Conservation (phyloP, 768 basidiomycete genomes). For the Neoboletus brunneissimus region DNA sequence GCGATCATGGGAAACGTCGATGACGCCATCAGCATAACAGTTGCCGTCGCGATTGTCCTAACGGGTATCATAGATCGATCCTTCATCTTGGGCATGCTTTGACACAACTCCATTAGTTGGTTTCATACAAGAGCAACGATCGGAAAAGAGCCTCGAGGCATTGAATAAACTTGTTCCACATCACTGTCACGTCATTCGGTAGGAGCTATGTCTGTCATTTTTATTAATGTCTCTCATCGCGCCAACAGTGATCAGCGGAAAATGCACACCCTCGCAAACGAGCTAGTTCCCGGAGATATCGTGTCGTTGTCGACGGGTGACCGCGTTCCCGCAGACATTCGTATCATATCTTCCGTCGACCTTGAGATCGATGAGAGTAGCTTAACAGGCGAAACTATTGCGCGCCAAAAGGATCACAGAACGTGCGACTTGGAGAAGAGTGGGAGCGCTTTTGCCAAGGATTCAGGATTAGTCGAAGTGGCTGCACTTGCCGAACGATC, state of each 20-base stretch:
- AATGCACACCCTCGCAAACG: slow-evolving; percentile 86
- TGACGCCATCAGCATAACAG: slow-evolving; percentile 89
- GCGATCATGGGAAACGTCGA: slow-evolving; percentile 94
- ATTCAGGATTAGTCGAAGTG: slow-evolving; percentile 38
- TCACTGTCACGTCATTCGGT: slow-evolving; percentile 87
- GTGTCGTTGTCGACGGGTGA: slow-evolving; percentile 89
- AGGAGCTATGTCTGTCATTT: slow-evolving; percentile 4
- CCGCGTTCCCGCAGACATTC: slow-evolving; percentile 90
- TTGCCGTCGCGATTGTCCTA: slow-evolving; percentile 89
- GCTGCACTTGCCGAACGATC: slow-evolving; percentile 76
- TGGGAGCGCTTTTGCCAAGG: slow-evolving; percentile 9
- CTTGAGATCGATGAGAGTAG: slow-evolving; percentile 96
- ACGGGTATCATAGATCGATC: slow-evolving; percentile 59
- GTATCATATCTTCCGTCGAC: slow-evolving; percentile 76
- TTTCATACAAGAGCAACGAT: slow-evolving; percentile 92
- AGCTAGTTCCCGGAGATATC: slow-evolving; percentile 94
- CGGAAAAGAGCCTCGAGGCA: slow-evolving; percentile 92
- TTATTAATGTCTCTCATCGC: background rate
- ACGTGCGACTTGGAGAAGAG: slow-evolving; percentile 47
- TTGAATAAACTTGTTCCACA: slow-evolving; percentile 97
- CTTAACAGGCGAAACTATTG: slow-evolving; percentile 88
- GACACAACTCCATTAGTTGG: slow-evolving; percentile 52
- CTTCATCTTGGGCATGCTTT: background rate
- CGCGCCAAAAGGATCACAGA: slow-evolving; percentile 64
- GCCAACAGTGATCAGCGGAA: slow-evolving; percentile 47